Evolutionary conservation across 2,329 filamentous ascomycete genomes (phyloP).

Genomic region (Fusarium pininemorale): DNA sequence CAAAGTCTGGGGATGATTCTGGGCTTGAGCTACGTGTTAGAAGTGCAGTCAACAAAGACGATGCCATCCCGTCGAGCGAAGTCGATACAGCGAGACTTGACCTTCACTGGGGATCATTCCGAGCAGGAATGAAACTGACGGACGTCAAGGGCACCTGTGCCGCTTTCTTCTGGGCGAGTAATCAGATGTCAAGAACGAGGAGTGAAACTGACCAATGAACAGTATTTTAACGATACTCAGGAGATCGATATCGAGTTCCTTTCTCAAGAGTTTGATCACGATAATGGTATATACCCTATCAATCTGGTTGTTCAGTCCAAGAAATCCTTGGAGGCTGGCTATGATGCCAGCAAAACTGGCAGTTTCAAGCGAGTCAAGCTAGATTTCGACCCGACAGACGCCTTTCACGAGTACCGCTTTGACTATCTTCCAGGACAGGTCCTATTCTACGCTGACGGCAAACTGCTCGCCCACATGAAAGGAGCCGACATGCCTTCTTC

Average conservation of each 20-base stretch:
- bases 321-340: conserved; percentile 65
- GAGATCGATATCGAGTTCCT: conserved; percentile 87
- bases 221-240: conserved; percentile 82
- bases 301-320: conserved; percentile 81
- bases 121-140: conserved; percentile 72
- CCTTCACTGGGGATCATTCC: conserved; percentile 75
- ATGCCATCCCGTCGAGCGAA: conserved; percentile 69
- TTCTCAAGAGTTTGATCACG: conserved; percentile 67
- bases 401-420: conserved; percentile 82
- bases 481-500: conserved; percentile 66
- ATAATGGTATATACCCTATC: conserved; percentile 64
- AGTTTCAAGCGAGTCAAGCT: conserved; percentile 67
- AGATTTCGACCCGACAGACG: conserved; percentile 70
- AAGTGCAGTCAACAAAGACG: conserved; percentile 53
- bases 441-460: conserved; percentile 74
- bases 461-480: conserved; percentile 64
- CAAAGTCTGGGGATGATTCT: conserved; percentile 37
- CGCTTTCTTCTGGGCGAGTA: conserved; percentile 79
- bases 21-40: conserved; percentile 68
- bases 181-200: neutral
- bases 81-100: conserved; percentile 69
- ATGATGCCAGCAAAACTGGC: conserved; percentile 67
- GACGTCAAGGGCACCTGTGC: conserved; percentile 73
- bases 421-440: conserved; percentile 73
- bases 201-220: neutral